phyloP scores from a whole-genome alignment of 768 basidiomycete species.

The Leccinum broughii region DNA sequence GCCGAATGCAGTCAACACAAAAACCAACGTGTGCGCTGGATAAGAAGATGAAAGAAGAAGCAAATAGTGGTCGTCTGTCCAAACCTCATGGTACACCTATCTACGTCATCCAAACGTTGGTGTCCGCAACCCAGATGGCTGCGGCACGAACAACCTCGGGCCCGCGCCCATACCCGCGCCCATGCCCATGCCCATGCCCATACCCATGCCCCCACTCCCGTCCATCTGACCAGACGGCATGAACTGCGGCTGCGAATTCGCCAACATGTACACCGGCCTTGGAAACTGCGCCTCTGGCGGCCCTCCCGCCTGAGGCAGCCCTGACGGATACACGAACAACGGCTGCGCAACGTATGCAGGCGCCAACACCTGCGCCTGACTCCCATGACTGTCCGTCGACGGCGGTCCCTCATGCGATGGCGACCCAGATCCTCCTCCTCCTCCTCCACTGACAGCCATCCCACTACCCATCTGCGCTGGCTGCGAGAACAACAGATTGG shows the following conservation, averaged over 20 bases:
- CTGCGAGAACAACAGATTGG: slow-evolving; percentile 31
- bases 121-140: slow-evolving; percentile 29
- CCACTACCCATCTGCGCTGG: slow-evolving; percentile 10
- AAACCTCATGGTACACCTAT: not conserved
- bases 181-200: not conserved
- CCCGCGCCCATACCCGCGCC: not conserved
- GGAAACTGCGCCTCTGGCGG: slow-evolving; percentile 24
- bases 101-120: slow-evolving; percentile 25
- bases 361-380: slow-evolving; percentile 25
- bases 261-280: slow-evolving; percentile 32
- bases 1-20: no score
- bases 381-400: slow-evolving; percentile 35
- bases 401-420: slow-evolving; percentile 33
- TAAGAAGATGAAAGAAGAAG: not conserved
- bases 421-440: slow-evolving; percentile 25
- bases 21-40: not conserved
- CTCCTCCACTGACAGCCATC: slow-evolving; percentile 1
- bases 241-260: slow-evolving; percentile 28
- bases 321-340: slow-evolving; percentile 32
- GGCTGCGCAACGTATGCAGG: slow-evolving; percentile 34
- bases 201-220: slow-evolving; percentile 3
- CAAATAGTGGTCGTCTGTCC: not conserved
- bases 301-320: slow-evolving; percentile 32
- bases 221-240: slow-evolving; percentile 19
- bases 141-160: slow-evolving; percentile 25